Conservation (phyloP, 2,329 filamentous ascomycete species). For the Ophidiomyces ophidiicola region DNA sequence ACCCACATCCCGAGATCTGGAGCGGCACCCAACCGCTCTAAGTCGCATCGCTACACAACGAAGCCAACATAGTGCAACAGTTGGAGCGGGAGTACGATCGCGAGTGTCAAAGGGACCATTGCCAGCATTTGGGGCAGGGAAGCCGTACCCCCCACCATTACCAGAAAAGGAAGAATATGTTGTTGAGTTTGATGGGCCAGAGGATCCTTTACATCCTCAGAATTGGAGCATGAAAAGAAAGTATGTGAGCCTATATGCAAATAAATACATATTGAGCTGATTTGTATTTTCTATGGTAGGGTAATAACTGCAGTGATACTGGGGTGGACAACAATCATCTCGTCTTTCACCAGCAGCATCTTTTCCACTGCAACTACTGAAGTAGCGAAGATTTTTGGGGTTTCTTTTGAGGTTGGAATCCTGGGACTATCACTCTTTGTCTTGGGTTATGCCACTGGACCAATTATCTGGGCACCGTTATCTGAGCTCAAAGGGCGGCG, state of each 20-base stretch:
- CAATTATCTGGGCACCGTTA: constrained; percentile 41
- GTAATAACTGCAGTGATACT: constrained; percentile 19
- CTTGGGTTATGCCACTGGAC: constrained; percentile 39
- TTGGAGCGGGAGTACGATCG: constrained; percentile 26
- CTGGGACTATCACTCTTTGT: constrained; percentile 34
- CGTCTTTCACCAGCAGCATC: constrained; percentile 50
- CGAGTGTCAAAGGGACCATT: constrained; percentile 24
- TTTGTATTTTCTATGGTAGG: constrained; percentile 1
- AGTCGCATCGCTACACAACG: constrained; percentile 32
- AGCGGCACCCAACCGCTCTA: constrained; percentile 29
- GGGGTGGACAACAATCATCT: constrained; percentile 41
- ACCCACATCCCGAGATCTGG: constrained; percentile 25
- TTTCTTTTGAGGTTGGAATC: constrained; percentile 35
- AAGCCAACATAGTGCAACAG: constrained; percentile 33
- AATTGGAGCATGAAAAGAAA: constrained; percentile 79
- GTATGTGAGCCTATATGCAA: constrained; percentile 35
- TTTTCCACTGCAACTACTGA: constrained; percentile 54
- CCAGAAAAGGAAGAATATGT: constrained; percentile 49
- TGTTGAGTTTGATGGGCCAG: constrained; percentile 65
- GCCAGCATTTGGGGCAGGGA: constrained; percentile 41
- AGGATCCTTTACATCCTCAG: constrained; percentile 74
- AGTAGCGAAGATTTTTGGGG: constrained; percentile 48
- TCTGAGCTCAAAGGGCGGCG: constrained; percentile 41
- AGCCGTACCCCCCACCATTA: constrained; percentile 44
- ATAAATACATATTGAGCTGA: no score